These are phyloP conservation scores for Zopfia rhizophila DNA, from an alignment of 2,329 filamentous ascomycete species.

Conservation along the genomic window DNA sequence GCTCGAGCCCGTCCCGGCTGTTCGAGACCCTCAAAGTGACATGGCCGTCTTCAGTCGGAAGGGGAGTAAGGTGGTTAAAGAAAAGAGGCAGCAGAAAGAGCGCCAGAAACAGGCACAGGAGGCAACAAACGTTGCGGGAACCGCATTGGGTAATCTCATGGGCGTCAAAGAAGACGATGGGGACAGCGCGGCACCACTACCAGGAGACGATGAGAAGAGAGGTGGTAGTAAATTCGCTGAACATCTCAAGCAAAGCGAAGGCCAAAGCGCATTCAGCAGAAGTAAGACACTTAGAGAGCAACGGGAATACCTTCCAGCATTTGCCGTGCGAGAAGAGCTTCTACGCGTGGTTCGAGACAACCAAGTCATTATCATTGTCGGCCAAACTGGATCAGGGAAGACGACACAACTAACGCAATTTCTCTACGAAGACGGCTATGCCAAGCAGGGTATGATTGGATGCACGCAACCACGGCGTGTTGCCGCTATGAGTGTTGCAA, in stretches of 20 bases:
- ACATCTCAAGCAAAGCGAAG: constrained; percentile 86
- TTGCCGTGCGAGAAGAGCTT: constrained; percentile 93
- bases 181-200: constrained; percentile 84
- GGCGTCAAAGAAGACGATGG: constrained; percentile 90
- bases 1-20: constrained; percentile 90
- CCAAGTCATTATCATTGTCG: constrained; percentile 95
- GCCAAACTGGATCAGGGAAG: constrained; percentile 97
- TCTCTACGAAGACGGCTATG: constrained; percentile 93
- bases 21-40: constrained; percentile 93
- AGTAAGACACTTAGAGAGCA: constrained; percentile 92
- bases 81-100: constrained; percentile 90
- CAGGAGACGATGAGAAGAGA: constrained; percentile 76
- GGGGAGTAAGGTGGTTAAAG: constrained; percentile 91
- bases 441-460: constrained; percentile 86
- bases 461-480: constrained; percentile 97
- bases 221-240: constrained; percentile 83
- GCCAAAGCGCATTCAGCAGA: constrained; percentile 89
- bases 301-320: constrained; percentile 91
- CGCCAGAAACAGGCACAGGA: constrained; percentile 94
- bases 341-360: constrained; percentile 94
- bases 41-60: constrained; percentile 99
- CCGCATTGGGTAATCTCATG: constrained; percentile 92
- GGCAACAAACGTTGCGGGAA: constrained; percentile 91
- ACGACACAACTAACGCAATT: constrained; percentile 98
- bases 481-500: constrained; percentile 98